Conservation (phyloP, 352 stramenopile species). For the Peronospora farinosa region DNA sequence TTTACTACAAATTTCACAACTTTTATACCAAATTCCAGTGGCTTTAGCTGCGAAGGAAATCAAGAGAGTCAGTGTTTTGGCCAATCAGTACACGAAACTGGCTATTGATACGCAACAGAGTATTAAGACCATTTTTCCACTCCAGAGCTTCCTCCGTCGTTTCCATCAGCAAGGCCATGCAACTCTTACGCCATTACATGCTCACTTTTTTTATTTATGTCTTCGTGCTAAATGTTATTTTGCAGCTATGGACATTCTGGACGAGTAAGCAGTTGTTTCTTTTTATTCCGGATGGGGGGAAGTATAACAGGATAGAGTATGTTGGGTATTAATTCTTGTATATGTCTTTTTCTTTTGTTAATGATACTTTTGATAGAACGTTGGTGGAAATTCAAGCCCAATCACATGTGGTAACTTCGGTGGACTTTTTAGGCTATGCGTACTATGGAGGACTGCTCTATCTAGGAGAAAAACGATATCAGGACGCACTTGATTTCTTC, state of each 20-base stretch:
- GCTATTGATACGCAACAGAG: conserved; percentile 47
- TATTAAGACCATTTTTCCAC: conserved; percentile 59
- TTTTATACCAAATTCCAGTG: conserved; percentile 46
- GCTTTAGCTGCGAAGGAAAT: conserved; percentile 52
- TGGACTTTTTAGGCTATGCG: conserved; percentile 76
- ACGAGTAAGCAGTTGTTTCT: conserved; percentile 37
- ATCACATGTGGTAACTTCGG: conserved; percentile 38
- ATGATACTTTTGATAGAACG: conserved; percentile 28
- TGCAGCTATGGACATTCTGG: conserved; percentile 55
- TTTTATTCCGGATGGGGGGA: not conserved
- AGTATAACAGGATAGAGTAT: not conserved
- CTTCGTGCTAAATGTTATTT: conserved; percentile 76
- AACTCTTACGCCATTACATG: conserved; percentile 59
- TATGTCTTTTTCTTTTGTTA: conserved; percentile 14
- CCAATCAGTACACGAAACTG: conserved; percentile 41
- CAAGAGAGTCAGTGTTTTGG: conserved; percentile 48
- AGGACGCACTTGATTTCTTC: conserved; percentile 70
- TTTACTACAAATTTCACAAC: conserved; percentile 42
- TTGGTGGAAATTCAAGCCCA: conserved; percentile 69
- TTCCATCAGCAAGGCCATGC: conserved; percentile 53
- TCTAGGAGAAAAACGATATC: conserved; percentile 69
- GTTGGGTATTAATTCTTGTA: too few relatives aligned
- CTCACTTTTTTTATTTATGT: conserved; percentile 73
- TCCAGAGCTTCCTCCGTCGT: conserved; percentile 58
- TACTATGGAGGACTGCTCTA: conserved; percentile 80